Evolutionary conservation across 2,329 filamentous ascomycete species (phyloP), one percentile per base, ranked within the genome.

Genomic region (Decorospora gaudefroyi): DNA sequence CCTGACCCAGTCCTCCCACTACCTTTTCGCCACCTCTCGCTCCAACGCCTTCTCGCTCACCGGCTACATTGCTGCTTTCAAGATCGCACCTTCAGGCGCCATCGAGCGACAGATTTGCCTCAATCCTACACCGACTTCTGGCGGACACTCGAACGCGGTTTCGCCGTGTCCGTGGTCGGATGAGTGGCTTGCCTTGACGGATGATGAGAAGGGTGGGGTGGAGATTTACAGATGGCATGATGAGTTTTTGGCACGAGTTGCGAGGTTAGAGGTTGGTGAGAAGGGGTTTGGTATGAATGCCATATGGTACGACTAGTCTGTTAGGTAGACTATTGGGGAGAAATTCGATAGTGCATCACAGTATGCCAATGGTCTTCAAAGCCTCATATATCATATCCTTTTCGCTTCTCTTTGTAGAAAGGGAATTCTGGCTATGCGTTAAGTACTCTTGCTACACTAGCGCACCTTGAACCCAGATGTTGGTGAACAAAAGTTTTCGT

Each of bases 261-360:
- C 89, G 11, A 78, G 87, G 51, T 76, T 88, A 51, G 83, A 88
- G 57, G 84, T 95, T 25, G 83, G 84, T 4, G 90, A 95, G 74
- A 88, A 87, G n/a, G 90, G 90, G 1, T 95, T 95, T 68, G 89
- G 89, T 1, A 95, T 95, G 90, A 95, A 95, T 72, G 89, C 89
- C n/a, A 90, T 95, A 52, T 95, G 90, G 90, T 93, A 93, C 69
- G 87, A 95, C 72, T 89, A 61, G 64, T 50, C 61, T 4, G 22
- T 33, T n/a, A 4, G 36, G n/a, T n/a, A n/a, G n/a, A n/a, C n/a
- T n/a, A n/a, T n/a, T n/a, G n/a, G n/a, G n/a, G n/a, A n/a, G n/a
- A n/a, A n/a, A n/a, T n/a, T n/a, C n/a, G n/a, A n/a, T n/a, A n/a
- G n/a, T n/a, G n/a, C n/a, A n/a, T n/a, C n/a, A n/a, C n/a, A n/a